Evolutionary conservation across 768 basidiomycete genomes (phyloP), one percentile per base, ranked within the genome.

Genomic region (Boletus speciosus): DNA sequence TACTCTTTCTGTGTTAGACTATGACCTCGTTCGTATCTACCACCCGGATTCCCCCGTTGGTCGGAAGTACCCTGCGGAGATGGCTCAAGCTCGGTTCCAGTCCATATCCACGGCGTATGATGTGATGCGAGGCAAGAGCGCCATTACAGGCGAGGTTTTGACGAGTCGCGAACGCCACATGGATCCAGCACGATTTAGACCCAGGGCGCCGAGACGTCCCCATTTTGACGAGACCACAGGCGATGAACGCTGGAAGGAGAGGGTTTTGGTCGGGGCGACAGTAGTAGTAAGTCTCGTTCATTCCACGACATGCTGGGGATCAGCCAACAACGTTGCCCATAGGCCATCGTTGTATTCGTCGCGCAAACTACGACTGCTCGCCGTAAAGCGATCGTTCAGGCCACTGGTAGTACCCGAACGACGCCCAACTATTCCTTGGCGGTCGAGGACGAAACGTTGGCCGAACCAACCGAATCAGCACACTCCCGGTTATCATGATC

Each of bases 11-110:
- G 29, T 45, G 15, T 59, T 34, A 91, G 88, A 90, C 68, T 88
- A 83, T 63, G 88, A 90, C 58, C 86, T 91, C 42, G 89, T 90
- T 32, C 78, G 84, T 38, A 76, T 88, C 53, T 88, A 90, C 67
- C 88, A 91, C 66, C 88, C 88, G 3, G 88, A 91, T 67, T 85
- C 85, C 39, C 73, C 76, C 23, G 43, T 73, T 21, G 73, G 73
- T 21, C 74, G 77, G 5, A 65, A 65, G 4, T 69, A 70, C 52
- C 69, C 83, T 7, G 61, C 79, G 0, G 79, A 80, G 15, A 65
- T 76, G 3, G 80, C 81, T 4, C 85, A 88, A 61, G 74, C 78
- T 6, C 84, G 81, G 11, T 90, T 90, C 60, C 84, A 84, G 61
- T 74, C 84, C 3, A 87, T 91, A 58, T 78, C 81, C 27, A 67